Evolutionary conservation across 2,329 filamentous ascomycete genomes (phyloP).

Genomic region (Aspergillus sp.): DNA sequence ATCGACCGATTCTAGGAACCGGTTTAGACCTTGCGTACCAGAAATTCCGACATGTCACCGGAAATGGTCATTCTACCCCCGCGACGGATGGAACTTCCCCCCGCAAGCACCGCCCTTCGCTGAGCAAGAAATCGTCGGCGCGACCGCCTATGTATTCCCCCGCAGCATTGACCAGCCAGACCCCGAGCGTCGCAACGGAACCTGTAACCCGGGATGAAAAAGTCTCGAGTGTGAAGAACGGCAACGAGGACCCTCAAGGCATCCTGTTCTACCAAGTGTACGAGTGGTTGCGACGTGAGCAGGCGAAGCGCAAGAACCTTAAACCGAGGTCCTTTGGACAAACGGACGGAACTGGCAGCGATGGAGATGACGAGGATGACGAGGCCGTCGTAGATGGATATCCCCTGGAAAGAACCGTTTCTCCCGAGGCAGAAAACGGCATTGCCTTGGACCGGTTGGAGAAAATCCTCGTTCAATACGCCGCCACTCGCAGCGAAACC

Average conservation of each 20-base stretch:
- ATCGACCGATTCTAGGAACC: slow-evolving; percentile 25
- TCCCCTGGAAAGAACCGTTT: slow-evolving; percentile 44
- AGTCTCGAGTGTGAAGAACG: slow-evolving; percentile 23
- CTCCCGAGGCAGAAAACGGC: slow-evolving; percentile 66
- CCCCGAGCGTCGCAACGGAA: slow-evolving; percentile 26
- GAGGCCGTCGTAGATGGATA: slow-evolving; percentile 15
- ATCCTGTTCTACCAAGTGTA: slow-evolving; percentile 69
- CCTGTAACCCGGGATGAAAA: slow-evolving; percentile 24
- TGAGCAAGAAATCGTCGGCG: slow-evolving; percentile 28
- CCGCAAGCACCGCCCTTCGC: slow-evolving; percentile 29
- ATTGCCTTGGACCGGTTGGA: slow-evolving; percentile 79
- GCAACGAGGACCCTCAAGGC: slow-evolving; percentile 33
- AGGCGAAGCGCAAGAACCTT: slow-evolving; percentile 61
- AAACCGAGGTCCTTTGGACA: slow-evolving; percentile 49
- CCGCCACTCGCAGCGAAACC: slow-evolving; percentile 32
- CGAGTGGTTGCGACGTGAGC: slow-evolving; percentile 82
- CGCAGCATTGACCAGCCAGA: slow-evolving; percentile 29
- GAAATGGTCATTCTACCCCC: slow-evolving; percentile 16
- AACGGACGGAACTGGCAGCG: slow-evolving; percentile 40
- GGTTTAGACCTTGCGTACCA: slow-evolving; percentile 26
- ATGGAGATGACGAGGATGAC: slow-evolving; percentile 25
- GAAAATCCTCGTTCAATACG: slow-evolving; percentile 58
- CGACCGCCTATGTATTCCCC: slow-evolving; percentile 23
- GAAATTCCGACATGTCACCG: slow-evolving; percentile 22
- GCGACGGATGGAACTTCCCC: slow-evolving; percentile 22